phyloP scores from a whole-genome alignment of 2,329 filamentous ascomycete genomes.

The Colletotrichum liaoningense region DNA sequence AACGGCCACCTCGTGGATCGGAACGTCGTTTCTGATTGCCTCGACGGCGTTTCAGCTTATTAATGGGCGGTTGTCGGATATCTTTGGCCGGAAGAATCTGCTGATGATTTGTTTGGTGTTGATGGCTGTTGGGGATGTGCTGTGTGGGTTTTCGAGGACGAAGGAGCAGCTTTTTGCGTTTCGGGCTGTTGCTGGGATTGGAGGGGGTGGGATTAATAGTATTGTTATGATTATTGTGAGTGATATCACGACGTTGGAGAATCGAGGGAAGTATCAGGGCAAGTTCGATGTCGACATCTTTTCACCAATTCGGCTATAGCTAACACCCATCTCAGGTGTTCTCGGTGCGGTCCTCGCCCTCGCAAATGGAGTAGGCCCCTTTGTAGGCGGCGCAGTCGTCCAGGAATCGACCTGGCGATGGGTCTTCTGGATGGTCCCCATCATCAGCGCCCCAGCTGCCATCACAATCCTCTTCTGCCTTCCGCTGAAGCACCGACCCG shows the following conservation, averaged over 20 bases:
- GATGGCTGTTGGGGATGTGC: constrained; percentile 44
- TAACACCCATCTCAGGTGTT: constrained; percentile 20
- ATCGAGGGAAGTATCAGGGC: constrained; percentile 48
- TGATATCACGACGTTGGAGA: constrained; percentile 49
- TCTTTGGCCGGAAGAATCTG: constrained; percentile 49
- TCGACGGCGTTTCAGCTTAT: constrained; percentile 50
- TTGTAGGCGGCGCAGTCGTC: constrained; percentile 45
- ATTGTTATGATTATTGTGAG: constrained; percentile 51
- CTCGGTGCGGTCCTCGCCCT: constrained; percentile 43
- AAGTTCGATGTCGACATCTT: not conserved
- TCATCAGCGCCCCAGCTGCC: constrained; percentile 38
- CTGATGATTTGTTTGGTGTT: constrained; percentile 43
- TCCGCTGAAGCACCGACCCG: constrained; percentile 39
- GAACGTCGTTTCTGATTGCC: constrained; percentile 51
- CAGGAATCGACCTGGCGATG: constrained; percentile 45
- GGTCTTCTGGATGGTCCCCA: constrained; percentile 44
- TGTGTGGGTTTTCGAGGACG: constrained; percentile 47
- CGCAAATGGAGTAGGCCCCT: constrained; percentile 52
- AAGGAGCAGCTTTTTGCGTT: constrained; percentile 48
- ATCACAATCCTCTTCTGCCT: constrained; percentile 43
- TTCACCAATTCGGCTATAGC: no score
- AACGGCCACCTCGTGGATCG: constrained; percentile 47
- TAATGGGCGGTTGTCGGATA: constrained; percentile 48
- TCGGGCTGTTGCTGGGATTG: constrained; percentile 48
- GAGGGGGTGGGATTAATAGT: constrained; percentile 48